Evolutionary conservation across 345 rosid genomes (phyloP).

Genomic region (Populus euphratica): DNA sequence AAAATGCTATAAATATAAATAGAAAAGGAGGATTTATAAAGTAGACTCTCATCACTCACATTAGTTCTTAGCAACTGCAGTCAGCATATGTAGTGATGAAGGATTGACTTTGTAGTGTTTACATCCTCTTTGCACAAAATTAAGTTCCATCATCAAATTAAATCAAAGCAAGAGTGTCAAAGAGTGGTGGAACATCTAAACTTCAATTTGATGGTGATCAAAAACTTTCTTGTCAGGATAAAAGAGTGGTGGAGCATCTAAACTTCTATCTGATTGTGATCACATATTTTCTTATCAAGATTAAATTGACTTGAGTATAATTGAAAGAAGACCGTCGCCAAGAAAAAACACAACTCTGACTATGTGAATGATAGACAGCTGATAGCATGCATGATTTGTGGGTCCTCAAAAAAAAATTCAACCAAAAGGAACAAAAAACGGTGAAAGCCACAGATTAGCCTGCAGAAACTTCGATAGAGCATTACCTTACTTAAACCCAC

Average conservation of each 20-base stretch:
- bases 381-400: neutral
- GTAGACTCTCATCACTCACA: neutral
- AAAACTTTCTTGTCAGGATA: neutral
- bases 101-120: neutral
- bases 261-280: neutral
- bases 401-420: neutral
- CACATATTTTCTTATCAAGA: neutral
- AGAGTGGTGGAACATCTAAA: neutral
- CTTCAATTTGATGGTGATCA: neutral
- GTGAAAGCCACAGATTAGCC: neutral
- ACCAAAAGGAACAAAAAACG: neutral
- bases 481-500: slow-evolving; percentile 84
- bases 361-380: neutral
- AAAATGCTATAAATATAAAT: neutral
- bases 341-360: neutral
- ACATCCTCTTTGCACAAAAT: neutral
- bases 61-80: neutral
- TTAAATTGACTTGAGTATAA: neutral
- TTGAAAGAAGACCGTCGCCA: neutral
- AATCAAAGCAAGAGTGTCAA: neutral
- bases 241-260: neutral
- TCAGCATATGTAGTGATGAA: neutral
- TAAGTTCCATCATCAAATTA: neutral
- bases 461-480: neutral
- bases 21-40: neutral